Conservation (phyloP, 1,139 yeast species). For the Suhomyces terraborum region DNA sequence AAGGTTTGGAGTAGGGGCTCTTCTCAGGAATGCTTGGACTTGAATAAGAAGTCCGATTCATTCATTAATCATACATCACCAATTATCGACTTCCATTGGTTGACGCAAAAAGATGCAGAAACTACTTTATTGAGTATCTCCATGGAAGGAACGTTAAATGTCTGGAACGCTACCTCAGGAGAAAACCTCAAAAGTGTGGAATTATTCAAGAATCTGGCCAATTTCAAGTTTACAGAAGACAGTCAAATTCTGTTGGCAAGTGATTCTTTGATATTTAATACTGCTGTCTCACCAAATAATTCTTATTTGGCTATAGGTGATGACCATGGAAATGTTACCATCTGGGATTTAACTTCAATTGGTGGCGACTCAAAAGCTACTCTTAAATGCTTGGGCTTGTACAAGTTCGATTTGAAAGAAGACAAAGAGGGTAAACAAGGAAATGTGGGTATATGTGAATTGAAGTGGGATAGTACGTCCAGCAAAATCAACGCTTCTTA, state of each 20-base stretch:
- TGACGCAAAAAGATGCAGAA: constrained; percentile 26
- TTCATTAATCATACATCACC: constrained; percentile 54
- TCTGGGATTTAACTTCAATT: constrained; percentile 49
- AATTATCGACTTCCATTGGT: constrained; percentile 57
- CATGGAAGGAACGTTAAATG: constrained; percentile 67
- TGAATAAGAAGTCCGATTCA: constrained; percentile 23
- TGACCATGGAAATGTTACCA: constrained; percentile 54
- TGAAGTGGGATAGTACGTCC: constrained; percentile 45
- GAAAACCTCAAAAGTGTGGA: constrained; percentile 27
- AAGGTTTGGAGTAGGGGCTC: constrained; percentile 74
- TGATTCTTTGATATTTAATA: constrained; percentile 55
- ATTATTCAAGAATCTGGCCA: constrained; percentile 27
- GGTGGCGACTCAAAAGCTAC: constrained; percentile 16
- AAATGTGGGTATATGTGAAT: constrained; percentile 40
- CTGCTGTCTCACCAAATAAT: constrained; percentile 52
- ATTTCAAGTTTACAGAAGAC: constrained; percentile 23
- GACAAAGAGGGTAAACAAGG: constrained; percentile 11
- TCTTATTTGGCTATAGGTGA: constrained; percentile 62
- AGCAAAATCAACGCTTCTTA: constrained; percentile 41
- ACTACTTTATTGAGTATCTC: constrained; percentile 45
- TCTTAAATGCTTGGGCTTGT: constrained; percentile 31
- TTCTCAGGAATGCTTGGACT: constrained; percentile 43
- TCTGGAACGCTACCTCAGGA: constrained; percentile 64
- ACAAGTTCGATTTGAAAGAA: constrained; percentile 19
- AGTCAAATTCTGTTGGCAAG: constrained; percentile 36